Conservation (phyloP, 2,329 filamentous ascomycete species). For the Apiospora aurea region DNA sequence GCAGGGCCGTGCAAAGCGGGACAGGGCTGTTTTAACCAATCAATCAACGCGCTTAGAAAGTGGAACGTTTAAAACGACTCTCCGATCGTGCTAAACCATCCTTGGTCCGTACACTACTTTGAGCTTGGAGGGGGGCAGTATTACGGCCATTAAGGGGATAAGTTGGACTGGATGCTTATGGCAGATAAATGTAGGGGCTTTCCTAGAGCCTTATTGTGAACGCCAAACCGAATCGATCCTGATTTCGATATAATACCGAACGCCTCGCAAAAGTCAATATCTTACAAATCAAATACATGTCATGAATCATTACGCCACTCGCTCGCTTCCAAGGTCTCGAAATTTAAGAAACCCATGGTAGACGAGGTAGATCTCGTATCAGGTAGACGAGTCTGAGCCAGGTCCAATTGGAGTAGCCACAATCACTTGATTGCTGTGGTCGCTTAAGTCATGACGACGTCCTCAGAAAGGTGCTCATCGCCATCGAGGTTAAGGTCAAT, state of each 20-base stretch:
- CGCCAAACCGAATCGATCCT: background rate
- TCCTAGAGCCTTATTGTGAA: background rate
- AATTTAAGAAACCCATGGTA: background rate
- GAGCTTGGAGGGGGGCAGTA: too few species aligned
- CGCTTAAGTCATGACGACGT: constrained; percentile 58
- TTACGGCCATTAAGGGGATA: too few species aligned
- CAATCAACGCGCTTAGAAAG: too few species aligned
- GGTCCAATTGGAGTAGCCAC: background rate
- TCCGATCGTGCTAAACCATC: too few species aligned
- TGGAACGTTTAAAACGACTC: too few species aligned
- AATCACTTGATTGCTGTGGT: constrained; percentile 24
- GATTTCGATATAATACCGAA: background rate
- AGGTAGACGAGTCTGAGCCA: background rate
- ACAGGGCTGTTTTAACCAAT: too few species aligned
- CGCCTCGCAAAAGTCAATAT: constrained; percentile 2
- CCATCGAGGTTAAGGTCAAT: constrained; percentile 49
- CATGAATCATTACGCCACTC: constrained; percentile 1
- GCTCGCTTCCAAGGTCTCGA: background rate
- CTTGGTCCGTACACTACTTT: too few species aligned
- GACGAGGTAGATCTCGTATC: background rate
- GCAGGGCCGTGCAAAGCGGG: too few species aligned
- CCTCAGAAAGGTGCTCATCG: constrained; percentile 40
- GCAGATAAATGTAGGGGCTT: background rate
- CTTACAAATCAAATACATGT: constrained; percentile 16
- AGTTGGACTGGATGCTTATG: background rate